Evolutionary conservation across 129 eudicot genomes (phyloP), one percentile per base, ranked within the genome.

Genomic region (Kitagawia praeruptora): DNA sequence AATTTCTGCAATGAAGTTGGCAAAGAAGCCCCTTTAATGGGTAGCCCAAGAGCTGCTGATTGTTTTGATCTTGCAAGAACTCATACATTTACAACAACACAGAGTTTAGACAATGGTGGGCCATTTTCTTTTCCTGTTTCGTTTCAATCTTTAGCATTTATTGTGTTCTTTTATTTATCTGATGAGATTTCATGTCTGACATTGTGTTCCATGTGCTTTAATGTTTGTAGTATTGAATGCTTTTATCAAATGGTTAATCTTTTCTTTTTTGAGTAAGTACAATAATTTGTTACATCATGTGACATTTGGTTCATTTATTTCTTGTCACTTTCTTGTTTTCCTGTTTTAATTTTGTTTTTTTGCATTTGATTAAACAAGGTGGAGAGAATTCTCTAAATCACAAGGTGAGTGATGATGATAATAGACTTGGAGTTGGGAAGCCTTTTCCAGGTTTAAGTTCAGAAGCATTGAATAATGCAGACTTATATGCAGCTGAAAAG

Each of bases 41-140:
- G 95, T 19, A 93, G 97, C 82, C 98, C 98, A 4, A 83, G 98
- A 79, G 95, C 97, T 80, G 98, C 98, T 48, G 98, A 91, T 81
- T 93, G 98, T 75, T 89, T 91, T 78, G 84, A 90, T 85, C 80
- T 77, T 14, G 31, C 75, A 46, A 44, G 15, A 6, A 27, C 34
- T 10, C 48, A 31, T 34, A 39, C 54, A 51, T 8, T 48, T 49
- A 15, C 41, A 37, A 64, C 31, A 66, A 48, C 49, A 76, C 47
- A 39, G 10, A 47, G 9, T 66, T 3, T 45, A 3, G 46, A 79
- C 48, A 64, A 27, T 41, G 49, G 81, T 79, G 45, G 75, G 75
- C 70, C 76, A 8, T 46, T 28, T 79, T 18, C 46, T 45, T 63
- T 21, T 8, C 6, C 21, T 11, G 0, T 2, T 31, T 25, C 9